These are phyloP conservation scores for Cercospora canescens DNA, from an alignment of 2,329 filamentous ascomycete species.

Conservation along the genomic window DNA sequence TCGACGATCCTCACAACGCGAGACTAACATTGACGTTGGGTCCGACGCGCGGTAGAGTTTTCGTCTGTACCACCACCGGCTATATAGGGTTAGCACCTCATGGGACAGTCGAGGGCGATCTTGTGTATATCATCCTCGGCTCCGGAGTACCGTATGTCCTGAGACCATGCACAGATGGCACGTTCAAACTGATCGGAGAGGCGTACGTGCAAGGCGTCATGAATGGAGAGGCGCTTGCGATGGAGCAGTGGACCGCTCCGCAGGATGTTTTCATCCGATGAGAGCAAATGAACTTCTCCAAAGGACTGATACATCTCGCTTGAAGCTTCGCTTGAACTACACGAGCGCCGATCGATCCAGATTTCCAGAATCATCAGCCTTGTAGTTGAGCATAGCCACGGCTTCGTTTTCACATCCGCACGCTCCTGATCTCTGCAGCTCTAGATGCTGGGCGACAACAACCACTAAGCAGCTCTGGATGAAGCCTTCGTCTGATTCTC, in stretches of 20 bases:
- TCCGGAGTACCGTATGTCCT: slow-evolving; percentile 30
- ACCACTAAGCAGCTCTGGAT: no score
- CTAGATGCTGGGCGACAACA: no score
- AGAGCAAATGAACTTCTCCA: no score
- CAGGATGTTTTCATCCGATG: slow-evolving; percentile 1
- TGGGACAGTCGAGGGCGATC: slow-evolving; percentile 31
- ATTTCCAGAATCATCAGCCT: no score
- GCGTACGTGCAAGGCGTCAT: slow-evolving; percentile 38
- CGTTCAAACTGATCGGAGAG: slow-evolving; percentile 34
- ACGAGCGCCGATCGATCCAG: no score
- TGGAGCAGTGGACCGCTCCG: slow-evolving; percentile 22
- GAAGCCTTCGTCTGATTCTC: no score
- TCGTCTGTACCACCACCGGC: slow-evolving; percentile 30
- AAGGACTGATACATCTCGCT: no score
- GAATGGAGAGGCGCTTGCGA: slow-evolving; percentile 33
- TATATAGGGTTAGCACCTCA: slow-evolving; percentile 31
- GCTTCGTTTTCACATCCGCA: no score
- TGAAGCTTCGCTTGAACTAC: no score
- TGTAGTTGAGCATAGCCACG: no score
- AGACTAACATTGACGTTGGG: slow-evolving; percentile 31
- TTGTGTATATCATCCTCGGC: slow-evolving; percentile 32
- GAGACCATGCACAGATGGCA: slow-evolving; percentile 16
- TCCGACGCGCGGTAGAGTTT: slow-evolving; percentile 31
- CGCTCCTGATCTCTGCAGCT: no score
- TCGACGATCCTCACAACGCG: slow-evolving; percentile 25